Evolutionary conservation across 768 basidiomycete genomes (phyloP).

Genomic region (Calocybe gangraenosa): DNA sequence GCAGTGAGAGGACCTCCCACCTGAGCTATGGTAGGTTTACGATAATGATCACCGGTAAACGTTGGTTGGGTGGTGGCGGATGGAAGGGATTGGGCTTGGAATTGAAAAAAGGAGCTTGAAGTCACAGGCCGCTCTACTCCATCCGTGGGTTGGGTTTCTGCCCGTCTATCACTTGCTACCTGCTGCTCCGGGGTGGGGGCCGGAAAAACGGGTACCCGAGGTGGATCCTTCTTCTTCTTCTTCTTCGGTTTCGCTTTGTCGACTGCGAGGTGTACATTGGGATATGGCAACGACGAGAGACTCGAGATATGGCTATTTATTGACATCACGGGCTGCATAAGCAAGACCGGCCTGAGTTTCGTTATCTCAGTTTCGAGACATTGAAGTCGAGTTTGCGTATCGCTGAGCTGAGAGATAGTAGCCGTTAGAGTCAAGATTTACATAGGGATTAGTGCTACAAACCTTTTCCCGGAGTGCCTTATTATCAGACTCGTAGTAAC

Average conservation of each 20-base stretch:
- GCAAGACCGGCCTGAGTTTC: conserved; percentile 62
- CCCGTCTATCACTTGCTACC: conserved; percentile 5
- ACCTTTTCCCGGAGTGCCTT: conserved; percentile 59
- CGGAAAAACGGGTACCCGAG: conserved; percentile 13
- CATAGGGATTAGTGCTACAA: conserved; percentile 10
- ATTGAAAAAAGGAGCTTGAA: conserved; percentile 19
- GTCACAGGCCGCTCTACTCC: conserved; percentile 4
- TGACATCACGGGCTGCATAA: conserved; percentile 52
- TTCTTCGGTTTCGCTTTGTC: conserved; percentile 22
- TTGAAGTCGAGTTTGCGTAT: conserved; percentile 49
- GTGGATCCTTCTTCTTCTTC: conserved; percentile 19
- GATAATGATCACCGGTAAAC: conserved; percentile 21
- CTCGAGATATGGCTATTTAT: conserved; percentile 19
- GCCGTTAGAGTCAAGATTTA: neutral
- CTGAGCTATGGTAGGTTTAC: conserved; percentile 14
- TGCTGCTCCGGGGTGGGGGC: conserved; percentile 6
- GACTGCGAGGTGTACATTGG: conserved; percentile 17
- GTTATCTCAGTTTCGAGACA: conserved; percentile 60
- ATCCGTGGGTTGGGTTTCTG: conserved; percentile 10
- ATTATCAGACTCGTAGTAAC: conserved; percentile 60
- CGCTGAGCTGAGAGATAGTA: conserved; percentile 42
- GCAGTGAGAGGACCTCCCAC: conserved; percentile 16
- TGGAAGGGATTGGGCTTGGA: conserved; percentile 14
- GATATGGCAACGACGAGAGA: conserved; percentile 22
- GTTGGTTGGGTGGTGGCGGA: conserved; percentile 9